Conservation (phyloP, 352 stramenopile genomes). For the Globisporangium cederbergense region DNA sequence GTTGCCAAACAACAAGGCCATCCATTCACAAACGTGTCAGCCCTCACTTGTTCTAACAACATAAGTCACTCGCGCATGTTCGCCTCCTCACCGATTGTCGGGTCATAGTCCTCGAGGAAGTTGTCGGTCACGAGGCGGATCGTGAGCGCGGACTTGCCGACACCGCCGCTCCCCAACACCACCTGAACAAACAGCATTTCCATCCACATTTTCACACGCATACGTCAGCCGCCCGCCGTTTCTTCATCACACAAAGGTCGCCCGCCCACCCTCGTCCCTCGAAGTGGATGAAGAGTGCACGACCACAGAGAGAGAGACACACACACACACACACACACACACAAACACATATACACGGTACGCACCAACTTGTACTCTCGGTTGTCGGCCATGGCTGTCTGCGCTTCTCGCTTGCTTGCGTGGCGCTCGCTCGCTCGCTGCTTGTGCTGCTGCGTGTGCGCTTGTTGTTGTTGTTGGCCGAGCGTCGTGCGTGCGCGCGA, state of each 20-base stretch:
- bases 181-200: slow-evolving; percentile 33
- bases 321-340: too few relatives aligned
- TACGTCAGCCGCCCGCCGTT: neutral
- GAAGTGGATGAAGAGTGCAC: too few relatives aligned
- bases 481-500: slow-evolving; percentile 4
- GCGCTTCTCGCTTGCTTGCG: neutral
- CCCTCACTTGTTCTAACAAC: neutral
- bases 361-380: slow-evolving; percentile 84
- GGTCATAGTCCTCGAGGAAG: slow-evolving; percentile 93
- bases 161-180: slow-evolving; percentile 86
- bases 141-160: slow-evolving; percentile 91
- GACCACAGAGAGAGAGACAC: neutral
- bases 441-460: neutral
- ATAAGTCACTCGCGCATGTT: slow-evolving; percentile 1
- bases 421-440: neutral
- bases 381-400: slow-evolving; percentile 50
- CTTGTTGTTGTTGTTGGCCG: neutral
- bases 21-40: neutral
- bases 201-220: neutral
- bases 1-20: neutral
- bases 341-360: neutral
- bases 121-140: slow-evolving; percentile 91
- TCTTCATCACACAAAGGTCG: neutral
- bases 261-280: too few relatives aligned
- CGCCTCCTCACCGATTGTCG: slow-evolving; percentile 69